Evolutionary conservation across 495 filamentous ascomycete species (phyloP).

Genomic region (Wilcoxina mikolae): DNA sequence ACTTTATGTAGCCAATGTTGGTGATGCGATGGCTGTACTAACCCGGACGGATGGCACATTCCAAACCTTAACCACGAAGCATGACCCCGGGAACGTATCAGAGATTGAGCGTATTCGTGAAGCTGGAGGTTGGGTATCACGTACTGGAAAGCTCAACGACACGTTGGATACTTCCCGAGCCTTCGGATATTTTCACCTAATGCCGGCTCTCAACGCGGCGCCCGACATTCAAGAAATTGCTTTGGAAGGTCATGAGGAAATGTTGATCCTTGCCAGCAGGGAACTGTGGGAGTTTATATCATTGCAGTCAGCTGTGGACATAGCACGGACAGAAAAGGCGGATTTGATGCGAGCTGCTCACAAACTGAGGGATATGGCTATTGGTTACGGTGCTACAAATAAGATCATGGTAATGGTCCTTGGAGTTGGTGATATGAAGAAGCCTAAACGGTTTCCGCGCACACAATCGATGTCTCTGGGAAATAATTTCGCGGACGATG

Average conservation of each 20-base stretch:
- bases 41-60: slow-evolving; percentile 72
- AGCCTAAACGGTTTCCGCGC: slow-evolving; percentile 53
- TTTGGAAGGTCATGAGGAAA: slow-evolving; percentile 81
- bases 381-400: slow-evolving; percentile 77
- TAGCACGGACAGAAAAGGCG: slow-evolving; percentile 63
- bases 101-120: slow-evolving; percentile 85
- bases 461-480: slow-evolving; percentile 15
- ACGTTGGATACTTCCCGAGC: slow-evolving; percentile 78
- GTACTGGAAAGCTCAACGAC: slow-evolving; percentile 88
- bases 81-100: slow-evolving; percentile 70
- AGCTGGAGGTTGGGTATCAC: slow-evolving; percentile 87
- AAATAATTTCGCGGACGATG: background rate
- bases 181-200: slow-evolving; percentile 84
- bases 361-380: slow-evolving; percentile 85
- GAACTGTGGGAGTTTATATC: slow-evolving; percentile 91
- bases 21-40: slow-evolving; percentile 85
- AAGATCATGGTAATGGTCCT: slow-evolving; percentile 99
- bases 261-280: slow-evolving; percentile 76
- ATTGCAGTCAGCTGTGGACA: slow-evolving; percentile 78
- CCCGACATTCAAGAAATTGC: slow-evolving; percentile 66
- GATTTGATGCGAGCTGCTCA: slow-evolving; percentile 96
- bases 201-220: slow-evolving; percentile 84
- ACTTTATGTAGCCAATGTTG: slow-evolving; percentile 86
- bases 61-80: slow-evolving; percentile 69
- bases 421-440: slow-evolving; percentile 76